phyloP scores from a whole-genome alignment of 768 basidiomycete species.

The Boletus subcaerulescens region DNA sequence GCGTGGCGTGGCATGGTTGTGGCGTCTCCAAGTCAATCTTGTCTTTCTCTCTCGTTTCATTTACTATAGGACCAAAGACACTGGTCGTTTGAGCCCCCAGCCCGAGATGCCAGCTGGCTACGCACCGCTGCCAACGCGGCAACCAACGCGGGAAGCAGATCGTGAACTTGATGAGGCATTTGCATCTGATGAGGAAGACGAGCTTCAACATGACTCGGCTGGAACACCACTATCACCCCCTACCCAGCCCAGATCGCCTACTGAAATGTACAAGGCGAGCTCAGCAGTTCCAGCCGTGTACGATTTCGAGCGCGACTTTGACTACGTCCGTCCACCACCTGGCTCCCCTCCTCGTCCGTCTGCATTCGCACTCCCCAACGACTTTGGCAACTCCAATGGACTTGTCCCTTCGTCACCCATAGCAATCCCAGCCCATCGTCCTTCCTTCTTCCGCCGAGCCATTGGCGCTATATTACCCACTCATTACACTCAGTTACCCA shows the following conservation, averaged over 20 bases:
- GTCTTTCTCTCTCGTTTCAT: background rate
- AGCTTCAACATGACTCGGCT: constrained; percentile 19
- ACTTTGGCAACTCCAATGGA: constrained; percentile 73
- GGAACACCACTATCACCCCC: constrained; percentile 33
- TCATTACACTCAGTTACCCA: constrained; percentile 56
- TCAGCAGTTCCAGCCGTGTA: constrained; percentile 26
- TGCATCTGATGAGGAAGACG: constrained; percentile 50
- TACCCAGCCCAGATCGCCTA: constrained; percentile 24
- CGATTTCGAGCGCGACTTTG: constrained; percentile 81
- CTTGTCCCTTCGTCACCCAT: constrained; percentile 51
- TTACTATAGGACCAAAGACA: background rate
- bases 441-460: constrained; percentile 57
- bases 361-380: constrained; percentile 56
- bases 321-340: constrained; percentile 66
- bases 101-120: constrained; percentile 49
- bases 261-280: constrained; percentile 15
- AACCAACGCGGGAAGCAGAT: constrained; percentile 42
- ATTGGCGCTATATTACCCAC: constrained; percentile 60
- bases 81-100: background rate
- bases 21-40: background rate
- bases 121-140: constrained; percentile 48
- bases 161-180: constrained; percentile 80
- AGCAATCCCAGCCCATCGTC: constrained; percentile 30
- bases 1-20: too few species aligned
- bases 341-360: constrained; percentile 72